A percentile compares a stretch with the other conserved stretches of the same genome.
Conservation (phyloP, 2,329 filamentous ascomycete genomes). For the Verticillium nonalfalfae region DNA sequence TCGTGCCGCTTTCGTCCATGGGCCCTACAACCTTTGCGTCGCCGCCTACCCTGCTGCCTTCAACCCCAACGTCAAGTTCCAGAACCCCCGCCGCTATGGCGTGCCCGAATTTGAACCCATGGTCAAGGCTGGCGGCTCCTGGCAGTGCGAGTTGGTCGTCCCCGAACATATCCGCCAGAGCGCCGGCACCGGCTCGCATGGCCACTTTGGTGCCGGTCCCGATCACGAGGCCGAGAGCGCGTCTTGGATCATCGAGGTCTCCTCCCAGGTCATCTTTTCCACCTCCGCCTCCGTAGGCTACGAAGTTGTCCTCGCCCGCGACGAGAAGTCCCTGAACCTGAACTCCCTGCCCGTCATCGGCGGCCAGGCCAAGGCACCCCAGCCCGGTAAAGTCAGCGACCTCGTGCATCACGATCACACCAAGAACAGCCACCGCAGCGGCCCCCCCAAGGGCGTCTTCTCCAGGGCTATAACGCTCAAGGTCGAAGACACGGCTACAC, state of each 20-base stretch:
- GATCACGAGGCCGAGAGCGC: conserved; percentile 50
- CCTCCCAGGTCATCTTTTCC: conserved; percentile 92
- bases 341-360: conserved; percentile 42
- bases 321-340: conserved; percentile 73
- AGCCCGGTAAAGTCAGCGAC: conserved; percentile 69
- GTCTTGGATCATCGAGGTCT: conserved; percentile 85
- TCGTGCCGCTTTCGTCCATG: conserved; percentile 92
- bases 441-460: conserved; percentile 67
- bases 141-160: conserved; percentile 73
- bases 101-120: conserved; percentile 92
- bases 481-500: conserved; percentile 78
- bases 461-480: conserved; percentile 72
- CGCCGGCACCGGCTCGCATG: conserved; percentile 41
- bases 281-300: conserved; percentile 80
- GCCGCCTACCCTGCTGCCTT: conserved; percentile 80
- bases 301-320: conserved; percentile 78
- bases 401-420: conserved; percentile 55
- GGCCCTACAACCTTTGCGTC: conserved; percentile 85
- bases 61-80: conserved; percentile 73
- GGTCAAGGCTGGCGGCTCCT: conserved; percentile 86
- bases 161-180: conserved; percentile 70
- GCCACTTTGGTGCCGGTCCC: conserved; percentile 14
- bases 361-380: conserved; percentile 40
- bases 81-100: conserved; percentile 63
- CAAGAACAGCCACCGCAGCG: conserved; percentile 50